phyloP scores from a whole-genome alignment of 306 rosid genomes.

The Calophaca sinica region DNA sequence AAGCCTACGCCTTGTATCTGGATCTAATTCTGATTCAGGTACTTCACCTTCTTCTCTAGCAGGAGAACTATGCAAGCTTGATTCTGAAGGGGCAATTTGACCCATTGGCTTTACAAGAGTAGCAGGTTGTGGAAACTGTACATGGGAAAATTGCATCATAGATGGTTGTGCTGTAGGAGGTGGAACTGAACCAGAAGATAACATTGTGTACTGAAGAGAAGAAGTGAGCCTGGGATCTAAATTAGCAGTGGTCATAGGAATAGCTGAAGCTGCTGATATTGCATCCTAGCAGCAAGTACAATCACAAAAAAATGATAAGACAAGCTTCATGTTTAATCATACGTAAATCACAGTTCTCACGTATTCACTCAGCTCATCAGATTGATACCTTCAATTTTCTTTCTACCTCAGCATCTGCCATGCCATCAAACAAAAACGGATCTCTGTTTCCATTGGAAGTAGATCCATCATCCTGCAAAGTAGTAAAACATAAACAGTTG shows the following conservation, averaged over 20 bases:
- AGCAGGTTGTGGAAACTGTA: slow-evolving; percentile 66
- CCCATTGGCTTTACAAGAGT: slow-evolving; percentile 65
- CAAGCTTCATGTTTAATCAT: slow-evolving; percentile 31
- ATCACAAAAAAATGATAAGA: slow-evolving; percentile 31
- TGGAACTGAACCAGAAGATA: slow-evolving; percentile 70
- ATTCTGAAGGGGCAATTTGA: slow-evolving; percentile 68
- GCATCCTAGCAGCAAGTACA: slow-evolving; percentile 65
- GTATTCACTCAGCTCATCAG: slow-evolving; percentile 33
- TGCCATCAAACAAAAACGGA: slow-evolving; percentile 75
- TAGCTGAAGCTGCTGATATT: slow-evolving; percentile 56
- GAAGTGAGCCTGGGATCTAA: slow-evolving; percentile 74
- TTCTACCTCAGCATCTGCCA: slow-evolving; percentile 89
- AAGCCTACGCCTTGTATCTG: slow-evolving; percentile 99
- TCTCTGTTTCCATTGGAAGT: slow-evolving; percentile 83
- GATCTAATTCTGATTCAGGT: slow-evolving; percentile 97
- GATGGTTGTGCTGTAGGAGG: slow-evolving; percentile 67
- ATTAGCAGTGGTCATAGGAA: slow-evolving; percentile 59
- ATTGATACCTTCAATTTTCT: slow-evolving; percentile 82
- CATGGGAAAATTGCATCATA: slow-evolving; percentile 55
- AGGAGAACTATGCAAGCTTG: slow-evolving; percentile 88
- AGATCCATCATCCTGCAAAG: slow-evolving; percentile 83
- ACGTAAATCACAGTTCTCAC: slow-evolving; percentile 12
- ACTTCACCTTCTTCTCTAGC: slow-evolving; percentile 99
- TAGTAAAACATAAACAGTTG: slow-evolving; percentile 16
- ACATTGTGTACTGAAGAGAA: slow-evolving; percentile 55